These are phyloP conservation scores for Populus hybrid DNA, from an alignment of 441 rosid genomes.

Conservation along the genomic window DNA sequence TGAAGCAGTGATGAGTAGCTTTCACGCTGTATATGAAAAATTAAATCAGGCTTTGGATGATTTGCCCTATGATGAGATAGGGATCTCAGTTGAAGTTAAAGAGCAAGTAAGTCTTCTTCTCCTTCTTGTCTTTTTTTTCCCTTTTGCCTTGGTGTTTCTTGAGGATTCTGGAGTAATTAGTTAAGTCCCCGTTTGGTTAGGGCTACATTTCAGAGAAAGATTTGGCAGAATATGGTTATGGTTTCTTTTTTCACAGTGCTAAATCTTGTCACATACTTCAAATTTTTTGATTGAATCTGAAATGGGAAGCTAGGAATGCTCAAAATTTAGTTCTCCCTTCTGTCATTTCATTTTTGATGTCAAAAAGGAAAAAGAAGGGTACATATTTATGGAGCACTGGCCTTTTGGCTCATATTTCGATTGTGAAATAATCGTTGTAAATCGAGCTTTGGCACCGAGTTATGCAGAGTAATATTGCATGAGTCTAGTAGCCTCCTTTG, in stretches of 20 bases:
- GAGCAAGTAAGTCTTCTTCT: conserved; percentile 47
- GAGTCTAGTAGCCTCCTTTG: neutral
- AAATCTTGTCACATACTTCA: neutral
- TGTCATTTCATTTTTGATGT: neutral
- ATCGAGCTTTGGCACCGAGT: neutral
- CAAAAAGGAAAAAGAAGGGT: neutral
- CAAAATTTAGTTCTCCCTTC: neutral
- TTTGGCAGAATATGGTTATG: neutral
- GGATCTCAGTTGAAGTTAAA: conserved; percentile 52
- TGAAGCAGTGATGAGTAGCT: conserved; percentile 47
- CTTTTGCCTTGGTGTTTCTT: neutral
- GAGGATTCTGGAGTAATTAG: neutral
- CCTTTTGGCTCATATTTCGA: neutral
- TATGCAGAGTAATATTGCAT: neutral
- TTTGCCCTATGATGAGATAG: conserved; percentile 49
- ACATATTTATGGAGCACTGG: neutral
- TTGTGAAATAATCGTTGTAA: neutral
- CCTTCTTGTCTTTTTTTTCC: neutral
- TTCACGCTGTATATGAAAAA: conserved; percentile 54
- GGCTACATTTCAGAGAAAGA: conserved; percentile 7
- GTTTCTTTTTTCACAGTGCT: neutral
- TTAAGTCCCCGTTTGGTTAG: neutral
- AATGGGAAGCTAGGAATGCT: neutral
- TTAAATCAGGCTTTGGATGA: conserved; percentile 46
- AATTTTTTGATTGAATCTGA: neutral